Conservation (phyloP, 257 asterid genomes). For the Echium plantagineum region DNA sequence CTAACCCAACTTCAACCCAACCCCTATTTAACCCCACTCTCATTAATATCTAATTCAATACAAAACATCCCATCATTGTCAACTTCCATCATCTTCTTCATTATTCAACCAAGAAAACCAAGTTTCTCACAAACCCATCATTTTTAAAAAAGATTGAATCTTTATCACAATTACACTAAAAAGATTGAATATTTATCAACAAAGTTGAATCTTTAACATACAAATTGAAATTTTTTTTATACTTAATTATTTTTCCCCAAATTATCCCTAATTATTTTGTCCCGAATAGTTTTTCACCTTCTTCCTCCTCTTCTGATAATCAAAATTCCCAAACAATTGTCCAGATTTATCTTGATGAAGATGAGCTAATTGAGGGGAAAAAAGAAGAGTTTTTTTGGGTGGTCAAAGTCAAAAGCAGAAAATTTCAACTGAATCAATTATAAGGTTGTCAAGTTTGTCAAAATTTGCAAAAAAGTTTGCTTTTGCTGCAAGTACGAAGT, state of each 20-base stretch:
- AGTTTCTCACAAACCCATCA: no score
- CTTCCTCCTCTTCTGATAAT: slow-evolving; percentile 17
- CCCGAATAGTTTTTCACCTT: slow-evolving; percentile 11
- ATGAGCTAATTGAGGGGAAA: slow-evolving; percentile 53
- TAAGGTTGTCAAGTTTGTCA: slow-evolving; percentile 50
- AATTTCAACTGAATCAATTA: slow-evolving; percentile 1
- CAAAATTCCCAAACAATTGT: slow-evolving; percentile 19
- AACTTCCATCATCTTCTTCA: no score
- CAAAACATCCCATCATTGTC: no score
- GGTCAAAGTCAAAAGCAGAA: slow-evolving; percentile 33
- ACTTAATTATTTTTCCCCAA: slow-evolving; percentile 14
- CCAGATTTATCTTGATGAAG: slow-evolving; percentile 43
- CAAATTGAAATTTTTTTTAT: no score
- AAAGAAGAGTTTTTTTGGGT: slow-evolving; percentile 21
- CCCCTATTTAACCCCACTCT: no score
- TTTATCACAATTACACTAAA: no score
- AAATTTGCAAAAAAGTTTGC: slow-evolving; percentile 47
- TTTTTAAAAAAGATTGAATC: no score
- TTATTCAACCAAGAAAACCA: no score
- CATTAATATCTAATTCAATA: no score
- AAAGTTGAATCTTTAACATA: no score
- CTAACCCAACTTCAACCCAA: no score
- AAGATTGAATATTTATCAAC: no score
- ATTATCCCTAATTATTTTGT: slow-evolving; percentile 14
- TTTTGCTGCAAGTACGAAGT: slow-evolving; percentile 22